phyloP scores from a whole-genome alignment of 1,139 yeast genomes.

The Debaryomyces sp. region DNA sequence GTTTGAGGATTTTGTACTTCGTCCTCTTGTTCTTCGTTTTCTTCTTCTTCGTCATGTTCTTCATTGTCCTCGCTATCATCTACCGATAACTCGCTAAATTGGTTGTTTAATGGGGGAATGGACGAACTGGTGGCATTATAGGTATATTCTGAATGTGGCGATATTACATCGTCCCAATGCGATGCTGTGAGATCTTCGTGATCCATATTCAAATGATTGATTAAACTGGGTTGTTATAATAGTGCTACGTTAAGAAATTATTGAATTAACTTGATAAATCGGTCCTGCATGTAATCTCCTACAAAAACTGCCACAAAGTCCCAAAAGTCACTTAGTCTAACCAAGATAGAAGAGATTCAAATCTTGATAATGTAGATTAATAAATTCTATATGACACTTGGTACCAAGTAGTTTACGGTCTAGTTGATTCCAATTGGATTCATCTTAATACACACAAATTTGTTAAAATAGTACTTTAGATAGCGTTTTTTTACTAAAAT shows the following conservation, averaged over 20 bases:
- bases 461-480: background rate
- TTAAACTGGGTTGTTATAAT: background rate
- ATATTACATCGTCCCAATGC: constrained; percentile 40
- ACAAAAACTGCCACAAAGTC: background rate
- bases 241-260: background rate
- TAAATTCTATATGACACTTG: background rate
- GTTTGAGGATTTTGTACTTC: constrained; percentile 6
- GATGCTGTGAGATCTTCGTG: constrained; percentile 40
- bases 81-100: constrained; percentile 28
- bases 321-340: background rate
- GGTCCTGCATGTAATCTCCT: background rate
- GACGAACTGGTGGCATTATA: constrained; percentile 13
- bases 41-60: too few relatives aligned
- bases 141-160: constrained; percentile 20
- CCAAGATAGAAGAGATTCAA: background rate
- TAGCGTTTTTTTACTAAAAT: too few relatives aligned
- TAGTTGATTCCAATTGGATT: too few relatives aligned
- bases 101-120: constrained; percentile 24
- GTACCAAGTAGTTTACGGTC: too few relatives aligned
- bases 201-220: constrained; percentile 23
- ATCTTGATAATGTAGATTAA: background rate
- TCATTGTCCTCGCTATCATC: constrained; percentile 22
- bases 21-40: too few relatives aligned
- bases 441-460: too few relatives aligned
- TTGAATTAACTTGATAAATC: background rate